phyloP scores from a whole-genome alignment of 2,329 filamentous ascomycete species.

The Sporothrix dimorphospora region DNA sequence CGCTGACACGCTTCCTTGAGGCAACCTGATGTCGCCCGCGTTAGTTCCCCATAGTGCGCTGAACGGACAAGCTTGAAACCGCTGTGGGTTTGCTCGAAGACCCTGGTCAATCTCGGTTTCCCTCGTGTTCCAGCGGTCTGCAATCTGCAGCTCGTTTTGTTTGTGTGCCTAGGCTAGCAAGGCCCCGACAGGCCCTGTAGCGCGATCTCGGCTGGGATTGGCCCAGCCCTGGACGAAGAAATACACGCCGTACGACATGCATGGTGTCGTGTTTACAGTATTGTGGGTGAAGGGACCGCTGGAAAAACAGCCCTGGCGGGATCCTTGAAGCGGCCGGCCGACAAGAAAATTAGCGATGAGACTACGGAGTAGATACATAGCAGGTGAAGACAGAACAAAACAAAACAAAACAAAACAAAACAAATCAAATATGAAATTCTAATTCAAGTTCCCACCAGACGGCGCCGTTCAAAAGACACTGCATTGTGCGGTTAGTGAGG shows the following conservation, averaged over 20 bases:
- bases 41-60: not conserved
- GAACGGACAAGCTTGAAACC: slow-evolving; percentile 6
- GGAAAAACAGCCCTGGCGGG: too few species aligned
- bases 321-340: too few species aligned
- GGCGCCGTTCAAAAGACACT: not conserved
- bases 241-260: not conserved
- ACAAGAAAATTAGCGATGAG: not conserved
- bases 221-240: not conserved
- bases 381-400: not conserved
- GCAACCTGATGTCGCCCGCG: not conserved
- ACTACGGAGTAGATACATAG: not conserved
- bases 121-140: not conserved
- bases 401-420: not conserved
- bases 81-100: not conserved
- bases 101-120: slow-evolving; percentile 7
- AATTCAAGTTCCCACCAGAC: not conserved
- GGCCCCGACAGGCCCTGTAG: not conserved
- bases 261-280: not conserved
- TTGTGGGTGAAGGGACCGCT: too few species aligned
- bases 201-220: not conserved
- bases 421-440: not conserved
- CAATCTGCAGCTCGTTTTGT: not conserved
- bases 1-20: not conserved
- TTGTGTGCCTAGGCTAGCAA: not conserved
- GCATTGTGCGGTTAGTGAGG: not conserved